Evolutionary conservation across 192 early-diverging fungal species (phyloP), one percentile per base, ranked within the genome.

Genomic region (Glomus cerebriforme): DNA sequence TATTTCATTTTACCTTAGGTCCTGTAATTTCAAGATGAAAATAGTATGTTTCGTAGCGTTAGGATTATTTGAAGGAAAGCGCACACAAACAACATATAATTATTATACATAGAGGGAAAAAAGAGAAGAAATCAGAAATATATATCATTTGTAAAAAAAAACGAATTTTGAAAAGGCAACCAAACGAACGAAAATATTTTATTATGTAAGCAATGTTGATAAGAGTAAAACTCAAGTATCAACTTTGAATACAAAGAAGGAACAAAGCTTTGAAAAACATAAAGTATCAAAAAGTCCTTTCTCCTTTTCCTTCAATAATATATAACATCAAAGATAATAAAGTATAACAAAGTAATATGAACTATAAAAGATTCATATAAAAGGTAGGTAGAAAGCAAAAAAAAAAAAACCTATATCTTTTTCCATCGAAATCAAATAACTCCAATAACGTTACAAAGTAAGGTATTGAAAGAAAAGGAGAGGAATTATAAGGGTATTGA

Each of bases 151-250:
- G 31, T 27, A 65, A 65, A 64, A 31, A 65, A 65, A 64, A 31
- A 5, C 26, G 31, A 31, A 12, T 65, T 31, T 65, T 17, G 31
- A 65, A 65, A 31, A 17, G 15, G 27, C 31, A 65, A 65, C 26
- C 63, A 65, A 65, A 17, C 31, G 15, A 27, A 27, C 31, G 31
- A 65, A 31, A 65, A 65, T 31, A 31, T 65, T 65, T 65, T 65
- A 65, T 65, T 65, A 65, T 27, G 63, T 65, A 65, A 31, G 63
- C 31, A 65, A 65, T 31, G 26, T 65, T 65, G 63, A 31, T 32
- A 65, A 65, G 63, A 31, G 63, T 19, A 65, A 31, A 31, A 65
- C 29, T 65, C 13, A 17, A 65, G 19, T 54, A 54, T 54, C 63
- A 27, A 65, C 63, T 31, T 65, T 65, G 63, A 65, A 65, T 31